Evolutionary conservation across 257 asterid genomes (phyloP).

Genomic region (Nicotiana undulata): DNA sequence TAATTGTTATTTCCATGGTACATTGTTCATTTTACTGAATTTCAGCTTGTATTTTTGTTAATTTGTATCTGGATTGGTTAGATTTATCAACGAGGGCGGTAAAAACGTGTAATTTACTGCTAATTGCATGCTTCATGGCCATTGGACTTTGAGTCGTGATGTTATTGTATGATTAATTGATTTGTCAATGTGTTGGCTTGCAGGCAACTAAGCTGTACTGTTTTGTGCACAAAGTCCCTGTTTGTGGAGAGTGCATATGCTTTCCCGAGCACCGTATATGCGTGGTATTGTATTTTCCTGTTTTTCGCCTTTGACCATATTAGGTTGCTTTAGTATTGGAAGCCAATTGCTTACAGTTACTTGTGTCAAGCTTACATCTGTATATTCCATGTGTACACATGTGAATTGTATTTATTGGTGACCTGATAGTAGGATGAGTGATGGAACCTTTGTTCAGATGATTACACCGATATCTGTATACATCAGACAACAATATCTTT

Average conservation of each 20-base stretch:
- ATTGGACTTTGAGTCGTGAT: background rate
- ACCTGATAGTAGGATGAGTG: background rate
- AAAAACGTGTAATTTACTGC: background rate
- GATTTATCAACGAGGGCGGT: background rate
- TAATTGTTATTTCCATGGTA: background rate
- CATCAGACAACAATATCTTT: background rate
- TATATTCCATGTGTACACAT: background rate
- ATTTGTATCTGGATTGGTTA: background rate
- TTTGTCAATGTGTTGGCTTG: conserved; percentile 11
- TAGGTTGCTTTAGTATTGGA: background rate
- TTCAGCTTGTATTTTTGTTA: background rate
- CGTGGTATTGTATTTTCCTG: conserved; percentile 54
- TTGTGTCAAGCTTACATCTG: background rate
- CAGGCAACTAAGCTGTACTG: conserved; percentile 96
- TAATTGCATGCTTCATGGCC: background rate
- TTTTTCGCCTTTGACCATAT: background rate
- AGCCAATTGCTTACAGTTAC: background rate
- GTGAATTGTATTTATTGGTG: background rate
- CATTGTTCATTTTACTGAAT: background rate
- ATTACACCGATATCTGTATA: background rate
- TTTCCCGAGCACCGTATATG: conserved; percentile 89
- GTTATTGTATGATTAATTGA: background rate
- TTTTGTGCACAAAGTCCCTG: conserved; percentile 97
- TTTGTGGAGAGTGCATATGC: conserved; percentile 96
- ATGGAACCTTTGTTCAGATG: background rate